Conservation (phyloP, 2,329 filamentous ascomycete species). For the Diplocarpon rosae region DNA sequence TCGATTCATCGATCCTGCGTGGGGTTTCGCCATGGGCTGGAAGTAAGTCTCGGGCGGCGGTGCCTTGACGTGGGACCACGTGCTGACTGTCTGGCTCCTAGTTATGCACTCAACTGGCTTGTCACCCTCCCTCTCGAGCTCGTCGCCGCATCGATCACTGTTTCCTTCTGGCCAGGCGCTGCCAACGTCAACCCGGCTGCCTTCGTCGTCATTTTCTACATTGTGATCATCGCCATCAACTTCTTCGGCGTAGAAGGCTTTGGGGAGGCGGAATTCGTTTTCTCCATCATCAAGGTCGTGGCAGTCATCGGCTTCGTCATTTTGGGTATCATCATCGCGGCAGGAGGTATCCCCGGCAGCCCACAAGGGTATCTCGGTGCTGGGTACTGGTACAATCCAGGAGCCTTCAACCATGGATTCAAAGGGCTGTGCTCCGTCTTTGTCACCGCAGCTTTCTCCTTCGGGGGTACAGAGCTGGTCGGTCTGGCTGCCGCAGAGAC, state of each 20-base stretch:
- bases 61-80: neutral
- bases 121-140: too few species aligned
- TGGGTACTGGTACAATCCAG: slow-evolving; percentile 45
- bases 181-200: too few species aligned
- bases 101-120: slow-evolving; percentile 37
- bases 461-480: slow-evolving; percentile 51
- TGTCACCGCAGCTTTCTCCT: slow-evolving; percentile 51
- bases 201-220: too few species aligned
- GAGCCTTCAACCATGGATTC: slow-evolving; percentile 53
- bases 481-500: slow-evolving; percentile 58
- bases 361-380: slow-evolving; percentile 45
- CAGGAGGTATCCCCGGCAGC: slow-evolving; percentile 44
- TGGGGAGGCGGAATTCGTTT: slow-evolving; percentile 26
- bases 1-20: slow-evolving; percentile 42
- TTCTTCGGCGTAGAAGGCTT: slow-evolving; percentile 25
- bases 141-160: too few species aligned
- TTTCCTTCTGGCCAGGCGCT: too few species aligned
- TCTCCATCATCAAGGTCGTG: neutral
- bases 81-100: slow-evolving; percentile 17
- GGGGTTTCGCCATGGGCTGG: slow-evolving; percentile 34
- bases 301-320: slow-evolving; percentile 39
- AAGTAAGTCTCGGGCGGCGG: neutral
- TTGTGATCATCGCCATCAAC: too few species aligned
- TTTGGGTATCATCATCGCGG: slow-evolving; percentile 42
- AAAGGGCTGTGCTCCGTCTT: slow-evolving; percentile 56